Evolutionary conservation across 257 asterid genomes (phyloP).

Genomic region (Nicotiana attenuata): DNA sequence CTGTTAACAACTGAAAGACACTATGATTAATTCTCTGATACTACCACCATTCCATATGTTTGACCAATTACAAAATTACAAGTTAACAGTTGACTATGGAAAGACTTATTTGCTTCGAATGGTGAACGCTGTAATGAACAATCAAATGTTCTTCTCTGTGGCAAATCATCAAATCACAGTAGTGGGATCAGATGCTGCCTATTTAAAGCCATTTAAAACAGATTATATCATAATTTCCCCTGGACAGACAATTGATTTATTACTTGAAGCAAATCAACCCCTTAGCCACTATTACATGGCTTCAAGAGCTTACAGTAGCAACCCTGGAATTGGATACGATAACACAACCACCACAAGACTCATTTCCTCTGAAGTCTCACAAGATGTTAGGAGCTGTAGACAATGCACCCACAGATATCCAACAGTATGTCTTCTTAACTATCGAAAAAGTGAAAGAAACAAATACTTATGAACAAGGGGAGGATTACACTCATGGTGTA

Average conservation of each 20-base stretch:
- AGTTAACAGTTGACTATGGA: constrained; percentile 31
- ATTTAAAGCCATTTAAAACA: constrained; percentile 34
- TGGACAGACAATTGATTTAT: constrained; percentile 53
- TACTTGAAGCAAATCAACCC: constrained; percentile 39
- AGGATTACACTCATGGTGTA: no score
- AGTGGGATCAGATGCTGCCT: constrained; percentile 53
- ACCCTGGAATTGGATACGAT: not conserved
- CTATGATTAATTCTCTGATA: no score
- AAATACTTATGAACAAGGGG: no score
- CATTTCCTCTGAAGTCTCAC: constrained; percentile 67
- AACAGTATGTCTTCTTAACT: constrained; percentile 50
- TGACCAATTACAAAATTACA: no score
- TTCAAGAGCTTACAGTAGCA: constrained; percentile 24
- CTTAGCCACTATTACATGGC: constrained; percentile 61
- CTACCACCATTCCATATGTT: no score
- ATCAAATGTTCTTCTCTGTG: constrained; percentile 44
- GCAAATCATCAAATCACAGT: constrained; percentile 49
- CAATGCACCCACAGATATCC: constrained; percentile 37
- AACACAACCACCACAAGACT: constrained; percentile 47
- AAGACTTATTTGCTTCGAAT: constrained; percentile 46
- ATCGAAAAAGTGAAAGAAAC: no score
- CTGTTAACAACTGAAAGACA: no score
- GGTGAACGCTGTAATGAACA: constrained; percentile 53
- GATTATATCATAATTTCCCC: constrained; percentile 49
- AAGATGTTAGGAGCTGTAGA: constrained; percentile 31